Evolutionary conservation across 2,329 filamentous ascomycete genomes (phyloP).

Genomic region (Gremmenia infestans): DNA sequence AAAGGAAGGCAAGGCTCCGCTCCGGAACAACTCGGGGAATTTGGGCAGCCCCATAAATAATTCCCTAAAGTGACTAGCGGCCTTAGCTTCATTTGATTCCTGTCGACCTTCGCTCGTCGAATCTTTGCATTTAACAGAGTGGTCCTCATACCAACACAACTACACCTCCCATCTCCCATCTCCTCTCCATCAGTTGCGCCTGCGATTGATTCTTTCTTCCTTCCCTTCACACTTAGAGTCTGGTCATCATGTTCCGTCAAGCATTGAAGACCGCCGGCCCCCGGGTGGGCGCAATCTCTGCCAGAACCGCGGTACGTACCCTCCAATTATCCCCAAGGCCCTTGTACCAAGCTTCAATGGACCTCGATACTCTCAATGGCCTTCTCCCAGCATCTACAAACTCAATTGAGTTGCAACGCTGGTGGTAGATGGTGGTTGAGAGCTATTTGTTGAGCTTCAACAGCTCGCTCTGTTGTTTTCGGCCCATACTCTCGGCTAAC

Average conservation of each 20-base stretch:
- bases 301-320: conserved; percentile 91
- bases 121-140: conserved; percentile 16
- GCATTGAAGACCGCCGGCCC: conserved; percentile 61
- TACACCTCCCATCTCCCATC: conserved; percentile 39
- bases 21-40: no score
- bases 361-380: conserved; percentile 29
- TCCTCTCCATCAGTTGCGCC: conserved; percentile 59
- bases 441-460: conserved; percentile 36
- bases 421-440: conserved; percentile 32
- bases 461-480: conserved; percentile 33
- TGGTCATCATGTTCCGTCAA: conserved; percentile 69
- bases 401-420: conserved; percentile 29
- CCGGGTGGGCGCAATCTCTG: conserved; percentile 81
- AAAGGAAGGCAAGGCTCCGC: no score
- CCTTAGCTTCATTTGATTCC: no score
- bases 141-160: conserved; percentile 28
- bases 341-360: conserved; percentile 35
- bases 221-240: conserved; percentile 46
- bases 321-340: conserved; percentile 36
- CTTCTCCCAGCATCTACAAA: conserved; percentile 35
- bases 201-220: conserved; percentile 58
- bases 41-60: no score
- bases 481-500: conserved; percentile 47
- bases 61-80: no score
- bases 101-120: conserved; percentile 6